Evolutionary conservation across 2,329 filamentous ascomycete genomes (phyloP).

Genomic region (Sporothrix brunneoviolacea): DNA sequence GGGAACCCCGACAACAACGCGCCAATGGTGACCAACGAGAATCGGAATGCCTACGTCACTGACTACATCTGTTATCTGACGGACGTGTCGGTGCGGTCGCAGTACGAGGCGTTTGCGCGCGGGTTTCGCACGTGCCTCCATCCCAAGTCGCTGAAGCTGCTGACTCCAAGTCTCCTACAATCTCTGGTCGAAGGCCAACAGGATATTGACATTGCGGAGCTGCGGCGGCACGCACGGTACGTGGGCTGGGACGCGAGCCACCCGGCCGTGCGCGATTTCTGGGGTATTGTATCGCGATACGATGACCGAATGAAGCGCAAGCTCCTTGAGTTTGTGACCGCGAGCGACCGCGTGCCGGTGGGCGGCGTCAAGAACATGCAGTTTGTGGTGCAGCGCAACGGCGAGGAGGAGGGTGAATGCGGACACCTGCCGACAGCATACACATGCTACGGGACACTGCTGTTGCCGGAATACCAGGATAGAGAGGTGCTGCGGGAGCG

Average conservation of each 20-base stretch:
- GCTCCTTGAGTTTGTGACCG: slow-evolving; percentile 90
- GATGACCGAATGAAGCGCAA: slow-evolving; percentile 63
- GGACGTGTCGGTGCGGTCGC: slow-evolving; percentile 66
- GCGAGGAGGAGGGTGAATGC: slow-evolving; percentile 48
- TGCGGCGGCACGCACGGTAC: slow-evolving; percentile 68
- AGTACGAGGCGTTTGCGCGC: slow-evolving; percentile 71
- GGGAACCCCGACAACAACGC: slow-evolving; percentile 28
- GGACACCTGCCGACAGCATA: slow-evolving; percentile 74
- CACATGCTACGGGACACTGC: slow-evolving; percentile 85
- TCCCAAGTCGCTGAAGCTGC: slow-evolving; percentile 62
- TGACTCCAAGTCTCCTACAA: slow-evolving; percentile 65
- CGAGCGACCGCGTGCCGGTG: slow-evolving; percentile 82
- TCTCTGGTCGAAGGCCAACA: slow-evolving; percentile 76
- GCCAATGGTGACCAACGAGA: slow-evolving; percentile 71
- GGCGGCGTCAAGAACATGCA: slow-evolving; percentile 75
- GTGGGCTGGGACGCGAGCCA: slow-evolving; percentile 71
- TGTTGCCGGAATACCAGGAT: slow-evolving; percentile 75
- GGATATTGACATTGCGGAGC: slow-evolving; percentile 68
- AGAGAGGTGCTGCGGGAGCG: slow-evolving; percentile 65
- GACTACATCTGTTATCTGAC: slow-evolving; percentile 84
- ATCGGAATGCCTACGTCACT: slow-evolving; percentile 68
- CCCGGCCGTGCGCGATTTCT: slow-evolving; percentile 70
- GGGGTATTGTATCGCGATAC: slow-evolving; percentile 67
- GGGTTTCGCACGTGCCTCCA: slow-evolving; percentile 75
- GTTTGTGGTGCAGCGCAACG: slow-evolving; percentile 76